Evolutionary conservation across 352 stramenopile genomes (phyloP).

Genomic region (Phytopythium ostracodes): DNA sequence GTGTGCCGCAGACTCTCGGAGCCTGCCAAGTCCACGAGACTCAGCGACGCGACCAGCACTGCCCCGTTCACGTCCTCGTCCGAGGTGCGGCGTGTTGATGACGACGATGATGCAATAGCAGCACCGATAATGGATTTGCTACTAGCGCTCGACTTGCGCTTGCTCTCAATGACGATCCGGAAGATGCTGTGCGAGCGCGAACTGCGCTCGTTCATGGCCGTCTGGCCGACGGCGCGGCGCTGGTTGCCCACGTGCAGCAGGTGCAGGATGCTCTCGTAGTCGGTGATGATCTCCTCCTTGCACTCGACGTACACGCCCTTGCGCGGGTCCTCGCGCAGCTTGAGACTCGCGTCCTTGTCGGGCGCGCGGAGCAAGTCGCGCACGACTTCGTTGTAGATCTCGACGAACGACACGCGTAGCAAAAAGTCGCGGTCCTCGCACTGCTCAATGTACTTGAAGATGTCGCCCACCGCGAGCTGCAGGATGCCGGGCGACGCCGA

Average conservation of each 20-base stretch:
- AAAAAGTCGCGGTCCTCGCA: slow-evolving; percentile 91
- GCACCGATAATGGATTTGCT: neutral
- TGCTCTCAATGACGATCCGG: slow-evolving; percentile 79
- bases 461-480: slow-evolving; percentile 92
- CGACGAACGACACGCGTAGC: slow-evolving; percentile 96
- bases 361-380: slow-evolving; percentile 89
- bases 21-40: slow-evolving; percentile 97
- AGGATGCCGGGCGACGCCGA: slow-evolving; percentile 50
- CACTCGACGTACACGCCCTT: slow-evolving; percentile 97
- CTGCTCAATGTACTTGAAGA: slow-evolving; percentile 88
- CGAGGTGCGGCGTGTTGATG: slow-evolving; percentile 26
- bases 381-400: slow-evolving; percentile 99
- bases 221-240: slow-evolving; percentile 59
- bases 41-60: slow-evolving; percentile 93
- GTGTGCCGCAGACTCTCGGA: slow-evolving; percentile 96
- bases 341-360: slow-evolving; percentile 50
- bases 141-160: slow-evolving; percentile 31
- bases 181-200: slow-evolving; percentile 85
- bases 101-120: neutral
- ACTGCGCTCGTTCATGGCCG: slow-evolving; percentile 78
- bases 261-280: slow-evolving; percentile 51
- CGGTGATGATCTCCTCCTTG: slow-evolving; percentile 92
- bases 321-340: slow-evolving; percentile 92
- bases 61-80: slow-evolving; percentile 74
- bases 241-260: slow-evolving; percentile 65